A percentile compares a stretch with the other conserved stretches of the same genome.
Conservation (phyloP, 306 rosid species). For the Gastrolobium bilobum region DNA sequence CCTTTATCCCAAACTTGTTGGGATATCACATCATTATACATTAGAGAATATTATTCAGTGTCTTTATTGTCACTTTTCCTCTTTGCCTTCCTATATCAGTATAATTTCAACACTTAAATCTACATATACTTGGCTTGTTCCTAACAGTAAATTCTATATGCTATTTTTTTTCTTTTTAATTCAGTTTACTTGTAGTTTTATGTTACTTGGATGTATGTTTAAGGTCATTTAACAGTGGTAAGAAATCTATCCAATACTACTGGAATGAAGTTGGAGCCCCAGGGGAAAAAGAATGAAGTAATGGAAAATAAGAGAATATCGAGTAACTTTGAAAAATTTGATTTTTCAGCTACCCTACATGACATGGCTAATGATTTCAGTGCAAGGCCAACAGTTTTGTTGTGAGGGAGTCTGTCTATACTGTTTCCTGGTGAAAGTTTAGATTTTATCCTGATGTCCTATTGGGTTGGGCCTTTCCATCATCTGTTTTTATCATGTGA, state of each 20-base stretch:
- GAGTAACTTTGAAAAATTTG: conserved; percentile 46
- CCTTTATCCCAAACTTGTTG: no score
- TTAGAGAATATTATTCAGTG: neutral
- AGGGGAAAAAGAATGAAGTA: neutral
- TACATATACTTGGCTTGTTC: neutral
- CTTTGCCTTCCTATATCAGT: neutral
- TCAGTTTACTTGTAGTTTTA: neutral
- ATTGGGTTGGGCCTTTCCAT: neutral
- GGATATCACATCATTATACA: neutral
- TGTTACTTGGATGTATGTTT: neutral
- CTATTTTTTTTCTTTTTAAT: neutral
- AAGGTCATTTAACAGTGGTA: neutral
- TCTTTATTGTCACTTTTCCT: neutral
- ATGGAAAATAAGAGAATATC: conserved; percentile 51
- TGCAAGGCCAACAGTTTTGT: neutral
- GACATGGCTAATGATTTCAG: neutral
- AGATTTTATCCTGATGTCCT: neutral
- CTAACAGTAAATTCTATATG: neutral
- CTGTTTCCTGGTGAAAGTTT: neutral
- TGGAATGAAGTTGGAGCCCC: neutral
- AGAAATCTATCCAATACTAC: neutral
- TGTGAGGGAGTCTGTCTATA: neutral
- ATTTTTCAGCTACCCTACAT: neutral
- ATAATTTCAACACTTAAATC: neutral
- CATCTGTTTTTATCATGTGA: neutral